Evolutionary conservation across 345 rosid species (phyloP), one percentile per base, ranked within the genome.

Genomic region (Eutrema heterophyllum): DNA sequence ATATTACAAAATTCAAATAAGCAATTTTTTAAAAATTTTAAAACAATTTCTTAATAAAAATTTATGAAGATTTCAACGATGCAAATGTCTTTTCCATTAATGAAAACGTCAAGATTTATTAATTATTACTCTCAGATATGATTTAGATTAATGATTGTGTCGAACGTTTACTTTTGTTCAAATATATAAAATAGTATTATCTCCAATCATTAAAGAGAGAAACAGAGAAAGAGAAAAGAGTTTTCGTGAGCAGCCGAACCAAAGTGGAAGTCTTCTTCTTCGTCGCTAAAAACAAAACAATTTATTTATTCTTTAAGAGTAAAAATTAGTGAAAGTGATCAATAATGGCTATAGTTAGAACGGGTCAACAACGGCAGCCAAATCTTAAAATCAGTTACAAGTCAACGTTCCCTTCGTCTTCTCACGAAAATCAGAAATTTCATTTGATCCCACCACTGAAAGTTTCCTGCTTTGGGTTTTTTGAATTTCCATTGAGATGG

Each of bases 401-500:
- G 76, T 64, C 80, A 71, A 55, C 71, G 51, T 57, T 12, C 1
- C 21, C 74, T 41, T 79, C 14, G n/a, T 16, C 55, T 76, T 65
- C 60, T 16, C 67, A 11, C 41, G 9, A 15, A 12, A 30, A 26
- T 39, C 73, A 12, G 10, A 52, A 45, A 14, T 0, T 45, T 5
- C 4, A 51, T 29, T 72, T 64, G 68, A 51, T 68, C 68, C 0
- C 0, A 51, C 55, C 18, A 33, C 56, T 45, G 24, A 60, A 75
- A 68, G 74, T 43, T 54, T 75, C 65, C 0, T 29, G 4, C 4
- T 29, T 29, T 29, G 30, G 1, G 14, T 55, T 55, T 73, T 62
- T 29, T n/a, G n/a, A 3, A 5, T 21, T 45, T 46, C 44, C 29
- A 26, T 38, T 12, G 21, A 12, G 5, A 88, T 92, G 92, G 87